Conservation (phyloP, 2,329 filamentous ascomycete genomes). For the Fusarium coicis region DNA sequence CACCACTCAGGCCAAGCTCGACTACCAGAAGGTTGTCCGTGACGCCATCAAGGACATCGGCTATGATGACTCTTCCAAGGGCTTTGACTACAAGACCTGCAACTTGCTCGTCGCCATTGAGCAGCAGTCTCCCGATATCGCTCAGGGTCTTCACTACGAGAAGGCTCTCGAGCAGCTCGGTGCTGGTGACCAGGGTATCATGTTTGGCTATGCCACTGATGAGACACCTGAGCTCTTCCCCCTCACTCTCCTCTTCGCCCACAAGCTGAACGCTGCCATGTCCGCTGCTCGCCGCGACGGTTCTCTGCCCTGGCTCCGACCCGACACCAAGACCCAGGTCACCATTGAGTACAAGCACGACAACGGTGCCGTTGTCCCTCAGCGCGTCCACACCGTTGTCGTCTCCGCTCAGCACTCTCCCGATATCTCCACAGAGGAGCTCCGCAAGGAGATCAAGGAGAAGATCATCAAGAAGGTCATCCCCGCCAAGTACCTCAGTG, state of each 20-base stretch:
- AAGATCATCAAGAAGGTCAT: constrained; percentile 98
- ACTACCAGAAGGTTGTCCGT: constrained; percentile 99
- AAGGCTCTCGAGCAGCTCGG: constrained; percentile 97
- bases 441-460: constrained; percentile 94
- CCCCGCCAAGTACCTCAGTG: constrained; percentile 89
- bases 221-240: constrained; percentile 98
- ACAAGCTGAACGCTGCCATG: constrained; percentile 98
- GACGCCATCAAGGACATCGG: constrained; percentile 97
- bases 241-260: constrained; percentile 90
- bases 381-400: constrained; percentile 95
- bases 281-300: constrained; percentile 88
- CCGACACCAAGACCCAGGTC: constrained; percentile 99
- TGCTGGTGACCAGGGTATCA: constrained; percentile 99
- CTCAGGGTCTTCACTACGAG: constrained; percentile 98
- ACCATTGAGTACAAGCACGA: constrained; percentile 99
- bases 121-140: constrained; percentile 98
- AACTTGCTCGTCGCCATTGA: constrained; percentile 99
- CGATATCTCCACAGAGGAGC: constrained; percentile 87
- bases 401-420: constrained; percentile 94
- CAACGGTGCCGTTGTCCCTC: constrained; percentile 88
- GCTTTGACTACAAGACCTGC: constrained; percentile 99
- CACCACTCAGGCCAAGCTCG: constrained; percentile 92
- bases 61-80: constrained; percentile 96
- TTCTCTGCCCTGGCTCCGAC: constrained; percentile 90
- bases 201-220: constrained; percentile 99